Base-by-base conservation (phyloP, 2,329 filamentous ascomycete genomes). In the Teratosphaeria viscida region DNA sequence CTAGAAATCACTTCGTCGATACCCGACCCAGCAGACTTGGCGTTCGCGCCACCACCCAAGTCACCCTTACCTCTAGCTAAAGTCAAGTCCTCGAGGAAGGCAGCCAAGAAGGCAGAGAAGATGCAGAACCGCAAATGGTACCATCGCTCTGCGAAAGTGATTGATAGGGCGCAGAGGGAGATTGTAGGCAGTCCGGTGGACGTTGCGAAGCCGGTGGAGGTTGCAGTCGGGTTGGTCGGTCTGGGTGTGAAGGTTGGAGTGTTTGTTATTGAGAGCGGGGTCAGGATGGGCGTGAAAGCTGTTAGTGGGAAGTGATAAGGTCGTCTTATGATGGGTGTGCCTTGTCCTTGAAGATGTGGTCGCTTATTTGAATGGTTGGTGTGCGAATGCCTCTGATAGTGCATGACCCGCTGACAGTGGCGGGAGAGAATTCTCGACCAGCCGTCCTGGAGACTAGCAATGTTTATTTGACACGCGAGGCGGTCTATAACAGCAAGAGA, bases 171-270 rank as follows among this genome's bases (percentile, higher is more conserved):
- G n/a, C 56, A 64, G 47, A 62, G 64, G 27, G 64, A 69, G 57
- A 68, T 70, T 49, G 59, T 65, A 6, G 70, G 72, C 16, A 68
- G 73, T 3, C 63, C 72, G 56, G 68, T 72, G 6, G 72, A 72
- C 58, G 59, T 78, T 47, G 74, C 74, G 12, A 68, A 72, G 32
- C 62, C 77, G 12, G 71, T 74, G 23, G 67, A 74, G 35, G 73
- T 71, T 2, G 67, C 77, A 5, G 69, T 79, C 4, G 67, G 66
- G 1, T 61, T 78, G 27, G 60, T 78, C 37, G 74, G 71, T 0
- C 72, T 78, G 63, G 71, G 69, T 5, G 73, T 79, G 58, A 78
- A 76, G 65, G 69, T 72, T 1, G 70, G 75, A 2, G 73, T 78
- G 2, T 77, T 73, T 62, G 70, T 78, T 52, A 58, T 79, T 6